Conservation (phyloP, 345 rosid species). For the Acer saccharum region DNA sequence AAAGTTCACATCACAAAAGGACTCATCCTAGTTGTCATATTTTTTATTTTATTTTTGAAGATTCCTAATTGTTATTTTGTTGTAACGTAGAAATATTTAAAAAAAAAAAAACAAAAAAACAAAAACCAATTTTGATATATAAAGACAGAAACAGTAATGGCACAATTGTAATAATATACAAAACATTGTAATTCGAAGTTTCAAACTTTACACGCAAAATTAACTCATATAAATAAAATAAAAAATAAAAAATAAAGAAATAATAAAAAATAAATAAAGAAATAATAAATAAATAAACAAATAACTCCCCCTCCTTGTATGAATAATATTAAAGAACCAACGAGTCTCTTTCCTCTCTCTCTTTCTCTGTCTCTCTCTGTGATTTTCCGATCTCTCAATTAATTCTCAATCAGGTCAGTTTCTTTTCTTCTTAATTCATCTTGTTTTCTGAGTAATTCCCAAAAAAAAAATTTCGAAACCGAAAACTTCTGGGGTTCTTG, state of each 20-base stretch:
- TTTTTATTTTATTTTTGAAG: too few species aligned
- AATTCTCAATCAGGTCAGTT: constrained; percentile 19
- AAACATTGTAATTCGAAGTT: background rate
- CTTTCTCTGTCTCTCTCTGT: background rate
- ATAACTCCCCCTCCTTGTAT: background rate
- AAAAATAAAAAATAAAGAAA: too few species aligned
- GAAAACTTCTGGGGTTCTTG: background rate
- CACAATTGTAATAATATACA: too few species aligned
- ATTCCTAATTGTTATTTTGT: background rate
- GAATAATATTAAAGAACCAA: background rate
- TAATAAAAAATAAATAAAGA: background rate
- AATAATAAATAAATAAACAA: background rate
- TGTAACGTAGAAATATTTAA: background rate
- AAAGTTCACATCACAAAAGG: too few species aligned
- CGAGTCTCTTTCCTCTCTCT: constrained; percentile 3
- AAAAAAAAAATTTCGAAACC: background rate
- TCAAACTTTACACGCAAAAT: background rate
- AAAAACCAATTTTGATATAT: background rate
- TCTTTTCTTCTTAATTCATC: background rate
- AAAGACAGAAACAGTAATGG: background rate
- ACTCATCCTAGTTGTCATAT: too few species aligned
- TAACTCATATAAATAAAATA: background rate
- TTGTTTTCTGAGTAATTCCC: constrained; percentile 4
- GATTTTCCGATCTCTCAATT: constrained; percentile 21
- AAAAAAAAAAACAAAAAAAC: background rate